phyloP scores from a whole-genome alignment of 2,329 filamentous ascomycete genomes.

The Hypocreales sp. region DNA sequence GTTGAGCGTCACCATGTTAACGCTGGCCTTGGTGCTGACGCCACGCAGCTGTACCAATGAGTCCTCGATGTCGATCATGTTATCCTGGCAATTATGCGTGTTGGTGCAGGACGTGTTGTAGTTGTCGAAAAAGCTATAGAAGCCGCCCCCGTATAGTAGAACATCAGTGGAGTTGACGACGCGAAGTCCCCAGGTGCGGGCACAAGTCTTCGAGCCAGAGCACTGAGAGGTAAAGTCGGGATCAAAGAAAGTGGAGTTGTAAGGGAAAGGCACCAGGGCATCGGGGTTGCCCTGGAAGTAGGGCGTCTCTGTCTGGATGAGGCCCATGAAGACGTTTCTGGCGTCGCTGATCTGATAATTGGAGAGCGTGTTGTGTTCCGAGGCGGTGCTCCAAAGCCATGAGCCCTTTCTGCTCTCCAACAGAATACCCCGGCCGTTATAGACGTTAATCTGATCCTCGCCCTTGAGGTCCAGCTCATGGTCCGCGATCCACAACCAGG shows the following conservation, averaged over 20 bases:
- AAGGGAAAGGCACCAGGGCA: slow-evolving; percentile 47
- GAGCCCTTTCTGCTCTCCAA: slow-evolving; percentile 55
- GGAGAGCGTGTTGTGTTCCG: slow-evolving; percentile 52
- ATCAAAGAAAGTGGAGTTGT: slow-evolving; percentile 43
- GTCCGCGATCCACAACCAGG: slow-evolving; percentile 81
- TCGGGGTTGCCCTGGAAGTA: slow-evolving; percentile 77
- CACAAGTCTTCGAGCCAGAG: neutral
- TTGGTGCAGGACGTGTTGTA: neutral
- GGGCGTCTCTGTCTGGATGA: slow-evolving; percentile 82
- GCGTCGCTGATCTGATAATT: slow-evolving; percentile 78
- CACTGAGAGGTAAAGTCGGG: slow-evolving; percentile 26
- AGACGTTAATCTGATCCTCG: slow-evolving; percentile 63
- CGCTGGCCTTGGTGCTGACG: neutral
- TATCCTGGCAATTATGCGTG: neutral
- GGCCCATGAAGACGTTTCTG: slow-evolving; percentile 63
- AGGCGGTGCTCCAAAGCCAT: slow-evolving; percentile 74
- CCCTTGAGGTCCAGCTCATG: slow-evolving; percentile 68
- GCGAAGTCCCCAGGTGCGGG: neutral
- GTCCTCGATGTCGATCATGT: neutral
- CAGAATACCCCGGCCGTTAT: slow-evolving; percentile 66
- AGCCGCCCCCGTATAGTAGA: neutral
- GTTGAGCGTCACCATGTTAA: neutral
- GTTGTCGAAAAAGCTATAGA: neutral
- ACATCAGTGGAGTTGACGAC: neutral
- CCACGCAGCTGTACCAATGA: neutral